Base-by-base conservation (phyloP, 2,329 filamentous ascomycete species). In the Zymoseptoria brevis region DNA sequence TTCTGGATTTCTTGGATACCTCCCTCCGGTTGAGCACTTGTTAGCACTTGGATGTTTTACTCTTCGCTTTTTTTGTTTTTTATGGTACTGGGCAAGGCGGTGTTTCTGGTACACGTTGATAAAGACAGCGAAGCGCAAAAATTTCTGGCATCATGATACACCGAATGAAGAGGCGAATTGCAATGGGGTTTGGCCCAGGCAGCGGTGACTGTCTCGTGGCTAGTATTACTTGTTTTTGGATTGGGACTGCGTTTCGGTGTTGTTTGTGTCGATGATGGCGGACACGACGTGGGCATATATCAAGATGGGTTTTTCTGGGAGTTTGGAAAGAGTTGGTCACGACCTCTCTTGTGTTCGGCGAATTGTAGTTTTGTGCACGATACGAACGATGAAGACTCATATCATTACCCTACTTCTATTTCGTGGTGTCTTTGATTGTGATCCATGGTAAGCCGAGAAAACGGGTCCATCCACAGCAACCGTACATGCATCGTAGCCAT, bases 71-170 rank as follows among this genome's bases (percentile, higher is more conserved):
- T 22, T 54, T 35, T 21, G 29, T 30, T 50, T 24, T 53, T 57
- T 45, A n/a, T 50, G 50, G 29, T 29, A 35, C 45, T 51, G 35
- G 53, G 58, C 58, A 55, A 56, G 57, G 54, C 54, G 58, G 56
- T 60, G 58, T 56, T 53, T 45, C 19, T 53, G 55, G 58, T 50
- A 50, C 35, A 45, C 35, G 22, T 53, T 53, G 50, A 53, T 24
- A 3, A 55, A 57, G 57, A 57, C 58, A 60, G 58, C 58, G 55
- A 55, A 60, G 55, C 53, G 55, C 21, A 21, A 22, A 57, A 57
- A 57, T 53, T 45, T 45, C 49, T 59, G 54, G 57, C 54, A 59
- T 57, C 58, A 60, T 57, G 58, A 60, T 54, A 60, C 48, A 53
- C 22, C 54, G 13, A 55, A 21, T 19, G 52, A 51, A 57, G 58